A percentile compares a stretch with the other conserved stretches of the same genome.
Evolutionary conservation across 2,329 filamentous ascomycete species (phyloP).

Genomic region (Microascus cirrosus): DNA sequence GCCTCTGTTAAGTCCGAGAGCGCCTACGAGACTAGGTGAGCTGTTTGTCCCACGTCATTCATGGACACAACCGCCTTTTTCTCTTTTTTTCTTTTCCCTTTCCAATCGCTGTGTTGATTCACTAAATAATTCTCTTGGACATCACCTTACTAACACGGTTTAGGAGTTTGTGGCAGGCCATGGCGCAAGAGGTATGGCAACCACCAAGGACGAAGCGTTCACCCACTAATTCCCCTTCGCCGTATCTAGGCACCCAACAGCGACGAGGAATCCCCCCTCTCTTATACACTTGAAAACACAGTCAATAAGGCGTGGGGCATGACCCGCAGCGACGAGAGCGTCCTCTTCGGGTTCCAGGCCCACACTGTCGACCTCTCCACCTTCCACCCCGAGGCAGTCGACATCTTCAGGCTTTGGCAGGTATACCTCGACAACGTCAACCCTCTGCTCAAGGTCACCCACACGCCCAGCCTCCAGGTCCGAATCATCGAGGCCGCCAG

Average conservation of each 20-base stretch:
- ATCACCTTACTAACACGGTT: too few relatives aligned
- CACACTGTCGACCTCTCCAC: slow-evolving; percentile 29
- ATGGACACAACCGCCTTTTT: too few relatives aligned
- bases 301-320: slow-evolving; percentile 35
- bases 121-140: too few relatives aligned
- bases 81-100: too few relatives aligned
- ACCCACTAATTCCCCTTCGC: neutral
- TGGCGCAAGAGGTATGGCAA: too few relatives aligned
- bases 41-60: too few relatives aligned
- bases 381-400: slow-evolving; percentile 34
- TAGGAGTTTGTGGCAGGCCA: too few relatives aligned
- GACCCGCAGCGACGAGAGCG: slow-evolving; percentile 27
- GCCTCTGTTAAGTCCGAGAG: neutral
- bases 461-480: slow-evolving; percentile 40
- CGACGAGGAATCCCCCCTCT: too few relatives aligned
- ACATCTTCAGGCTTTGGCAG: slow-evolving; percentile 43
- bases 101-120: too few relatives aligned
- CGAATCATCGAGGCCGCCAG: slow-evolving; percentile 37
- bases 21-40: neutral
- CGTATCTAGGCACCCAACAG: too few relatives aligned
- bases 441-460: slow-evolving; percentile 46
- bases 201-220: neutral
- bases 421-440: slow-evolving; percentile 47
- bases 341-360: slow-evolving; percentile 38
- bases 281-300: slow-evolving; percentile 12